phyloP scores from a whole-genome alignment of 2,329 filamentous ascomycete species.

The Trichoderma koningiopsis region DNA sequence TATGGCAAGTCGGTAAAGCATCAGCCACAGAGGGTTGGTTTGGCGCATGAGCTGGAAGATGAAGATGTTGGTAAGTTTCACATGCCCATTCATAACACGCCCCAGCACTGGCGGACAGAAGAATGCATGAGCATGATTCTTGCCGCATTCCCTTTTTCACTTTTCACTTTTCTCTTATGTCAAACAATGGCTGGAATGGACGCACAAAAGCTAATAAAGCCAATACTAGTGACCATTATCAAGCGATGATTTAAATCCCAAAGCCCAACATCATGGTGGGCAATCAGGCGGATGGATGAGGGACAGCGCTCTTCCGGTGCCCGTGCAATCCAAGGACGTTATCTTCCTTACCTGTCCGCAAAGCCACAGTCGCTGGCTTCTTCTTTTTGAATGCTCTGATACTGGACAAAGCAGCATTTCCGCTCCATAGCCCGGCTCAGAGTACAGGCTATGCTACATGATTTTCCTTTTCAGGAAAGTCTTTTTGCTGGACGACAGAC shows the following conservation, averaged over 20 bases:
- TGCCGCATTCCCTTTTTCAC: neutral
- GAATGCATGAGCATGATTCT: neutral
- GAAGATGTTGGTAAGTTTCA: constrained; percentile 85
- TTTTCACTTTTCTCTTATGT: neutral
- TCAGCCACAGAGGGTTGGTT: constrained; percentile 92
- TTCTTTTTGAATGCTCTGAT: neutral
- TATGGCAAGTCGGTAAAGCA: constrained; percentile 99
- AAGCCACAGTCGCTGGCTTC: neutral
- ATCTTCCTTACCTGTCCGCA: neutral
- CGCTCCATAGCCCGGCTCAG: neutral
- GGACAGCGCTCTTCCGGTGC: neutral
- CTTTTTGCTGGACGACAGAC: neutral
- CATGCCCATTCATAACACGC: constrained; percentile 40
- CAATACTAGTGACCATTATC: constrained; percentile 55
- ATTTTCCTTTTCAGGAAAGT: constrained; percentile 9
- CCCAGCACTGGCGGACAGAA: neutral
- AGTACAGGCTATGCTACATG: neutral
- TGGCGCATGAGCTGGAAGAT: constrained; percentile 87
- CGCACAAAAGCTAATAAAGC: neutral
- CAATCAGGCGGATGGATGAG: constrained; percentile 14
- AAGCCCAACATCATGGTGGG: constrained; percentile 13
- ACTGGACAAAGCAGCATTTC: constrained; percentile 6
- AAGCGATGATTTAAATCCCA: constrained; percentile 57
- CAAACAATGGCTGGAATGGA: neutral
- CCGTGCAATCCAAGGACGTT: constrained; percentile 9